Conservation (phyloP, 78 protist species). For the Speleostelium caveatum region DNA sequence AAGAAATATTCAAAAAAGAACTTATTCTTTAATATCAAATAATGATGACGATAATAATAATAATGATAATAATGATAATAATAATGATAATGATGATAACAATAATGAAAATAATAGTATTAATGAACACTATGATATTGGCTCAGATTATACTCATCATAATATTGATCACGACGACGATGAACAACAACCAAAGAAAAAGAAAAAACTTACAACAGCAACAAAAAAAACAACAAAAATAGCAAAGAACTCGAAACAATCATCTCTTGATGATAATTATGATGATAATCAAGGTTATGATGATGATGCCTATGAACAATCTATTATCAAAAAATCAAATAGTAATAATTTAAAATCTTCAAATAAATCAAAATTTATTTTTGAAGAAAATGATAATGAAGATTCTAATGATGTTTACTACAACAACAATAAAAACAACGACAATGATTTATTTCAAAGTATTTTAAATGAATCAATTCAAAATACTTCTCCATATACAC, state of each 20-base stretch:
- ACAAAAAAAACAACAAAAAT: not conserved
- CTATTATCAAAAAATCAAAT: too few species aligned
- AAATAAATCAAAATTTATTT: too few species aligned
- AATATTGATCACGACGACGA: not conserved
- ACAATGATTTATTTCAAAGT: too few species aligned
- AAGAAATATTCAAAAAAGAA: not conserved
- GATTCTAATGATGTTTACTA: too few species aligned
- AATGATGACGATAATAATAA: not conserved
- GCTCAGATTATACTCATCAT: too few species aligned
- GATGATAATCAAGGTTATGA: too few species aligned
- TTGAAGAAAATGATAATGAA: too few species aligned
- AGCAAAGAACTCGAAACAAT: not conserved
- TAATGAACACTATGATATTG: not conserved
- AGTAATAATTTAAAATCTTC: too few species aligned
- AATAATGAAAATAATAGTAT: not conserved
- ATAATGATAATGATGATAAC: not conserved
- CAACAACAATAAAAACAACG: too few species aligned
- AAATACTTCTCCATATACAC: not conserved
- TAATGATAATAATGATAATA: not conserved
- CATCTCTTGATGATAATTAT: too few species aligned
- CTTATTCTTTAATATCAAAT: not conserved
- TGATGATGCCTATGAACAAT: too few species aligned
- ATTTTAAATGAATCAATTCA: not conserved
- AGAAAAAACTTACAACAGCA: not conserved
- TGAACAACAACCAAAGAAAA: not conserved